Evolutionary conservation across 2,329 filamentous ascomycete genomes (phyloP), one percentile per base, ranked within the genome.

Genomic region (Immersiporthe knoxdaviesiana): DNA sequence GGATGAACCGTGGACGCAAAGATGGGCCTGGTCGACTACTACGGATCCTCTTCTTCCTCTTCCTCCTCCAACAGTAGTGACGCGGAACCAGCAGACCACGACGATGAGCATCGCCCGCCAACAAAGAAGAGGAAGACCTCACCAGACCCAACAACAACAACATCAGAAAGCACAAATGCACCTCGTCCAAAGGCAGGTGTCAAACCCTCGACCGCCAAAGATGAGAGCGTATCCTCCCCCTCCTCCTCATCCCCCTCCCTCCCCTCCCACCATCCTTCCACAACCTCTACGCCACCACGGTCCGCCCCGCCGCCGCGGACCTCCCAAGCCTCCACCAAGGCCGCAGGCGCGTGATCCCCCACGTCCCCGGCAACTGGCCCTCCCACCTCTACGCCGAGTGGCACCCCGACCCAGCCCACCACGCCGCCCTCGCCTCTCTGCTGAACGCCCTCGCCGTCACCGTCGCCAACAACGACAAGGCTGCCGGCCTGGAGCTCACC

Each of bases 341-440:
- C 66, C 90, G 95, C 60, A 93, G 90, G 77, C 88, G 96, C 56
- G 87, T 91, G 68, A 92, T 89, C 63, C 94, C 95, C 32, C 96
- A 99, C 79, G 84, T 95, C 35, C 88, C 90, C 70, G 96, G 96
- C 70, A 93, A 94, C 78, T 99, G 96, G 96, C 93, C 95, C 1
- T 93, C 90, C 44, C 95, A 98, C 80, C 78, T 98, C 60, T 98
- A 97, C 78, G 84, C 97, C 68, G 95, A 98, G 82, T 99, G 96
- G 88, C 83, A 85, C 77, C 88, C 89, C 21, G 77, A 80, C 1
- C 73, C 78, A 18, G 60, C 76, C 59, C 83, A 90, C 72, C 83
- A 86, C 73, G 74, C 75, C 1, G 72, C 81, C 1, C 81, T 92
- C 68, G 77, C 75, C 21, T 70, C 72, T 7, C 79, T 88, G 52